Conservation (phyloP, 352 stramenopile species). For the Pythium aphanidermatum region DNA sequence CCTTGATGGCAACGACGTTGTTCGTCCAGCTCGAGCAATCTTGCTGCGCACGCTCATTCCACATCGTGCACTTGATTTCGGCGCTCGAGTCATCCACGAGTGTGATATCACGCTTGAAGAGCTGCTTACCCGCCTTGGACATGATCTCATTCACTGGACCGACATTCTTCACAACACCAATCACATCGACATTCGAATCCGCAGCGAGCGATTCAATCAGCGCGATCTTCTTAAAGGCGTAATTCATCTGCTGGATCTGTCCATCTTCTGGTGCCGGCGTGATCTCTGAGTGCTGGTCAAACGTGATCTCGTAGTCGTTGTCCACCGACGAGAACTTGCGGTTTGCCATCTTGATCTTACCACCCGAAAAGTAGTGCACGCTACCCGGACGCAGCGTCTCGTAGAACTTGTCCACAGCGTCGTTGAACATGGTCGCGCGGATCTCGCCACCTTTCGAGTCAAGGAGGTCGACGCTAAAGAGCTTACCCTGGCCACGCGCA, state of each 20-base stretch:
- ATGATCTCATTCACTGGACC: constrained; percentile 90
- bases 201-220: constrained; percentile 85
- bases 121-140: constrained; percentile 93
- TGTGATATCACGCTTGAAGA: constrained; percentile 96
- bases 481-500: constrained; percentile 91
- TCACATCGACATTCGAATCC: constrained; percentile 92
- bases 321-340: constrained; percentile 96
- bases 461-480: constrained; percentile 96
- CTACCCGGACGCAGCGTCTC: constrained; percentile 76
- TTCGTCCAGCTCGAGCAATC: constrained; percentile 83
- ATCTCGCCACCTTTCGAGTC: constrained; percentile 96
- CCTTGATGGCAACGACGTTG: constrained; percentile 95
- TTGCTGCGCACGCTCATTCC: constrained; percentile 88
- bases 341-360: constrained; percentile 97
- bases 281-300: constrained; percentile 96
- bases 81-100: constrained; percentile 95
- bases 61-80: constrained; percentile 96
- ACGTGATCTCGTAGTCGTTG: constrained; percentile 98
- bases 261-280: constrained; percentile 82
- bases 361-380: constrained; percentile 95
- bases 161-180: constrained; percentile 94
- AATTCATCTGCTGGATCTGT: constrained; percentile 88
- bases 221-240: constrained; percentile 93
- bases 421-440: constrained; percentile 98
- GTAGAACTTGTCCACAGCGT: constrained; percentile 97